These are phyloP conservation scores for Eudorina sp. DNA, from an alignment of 139 green algal species.

Conservation along the genomic window DNA sequence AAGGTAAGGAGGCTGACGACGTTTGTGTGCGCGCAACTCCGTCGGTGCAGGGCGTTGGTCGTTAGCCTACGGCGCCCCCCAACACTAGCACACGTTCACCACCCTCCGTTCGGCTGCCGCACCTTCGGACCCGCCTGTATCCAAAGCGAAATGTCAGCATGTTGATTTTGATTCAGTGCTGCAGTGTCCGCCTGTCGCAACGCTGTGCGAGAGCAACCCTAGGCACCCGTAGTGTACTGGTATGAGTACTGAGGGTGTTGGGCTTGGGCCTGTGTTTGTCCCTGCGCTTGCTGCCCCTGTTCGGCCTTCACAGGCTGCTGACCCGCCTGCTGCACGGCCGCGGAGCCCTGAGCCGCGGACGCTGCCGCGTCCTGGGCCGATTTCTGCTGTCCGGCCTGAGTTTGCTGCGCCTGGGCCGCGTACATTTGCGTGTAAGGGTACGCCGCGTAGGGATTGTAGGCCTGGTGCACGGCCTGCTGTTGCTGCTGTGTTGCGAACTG, in stretches of 20 bases:
- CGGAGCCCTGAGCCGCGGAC: not conserved
- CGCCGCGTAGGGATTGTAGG: constrained; percentile 16
- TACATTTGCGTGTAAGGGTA: constrained; percentile 45
- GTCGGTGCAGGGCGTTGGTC: too few species aligned
- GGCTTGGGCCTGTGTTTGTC: not conserved
- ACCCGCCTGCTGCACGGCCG: constrained; percentile 2
- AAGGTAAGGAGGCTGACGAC: too few species aligned
- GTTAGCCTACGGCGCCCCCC: too few species aligned
- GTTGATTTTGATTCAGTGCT: too few species aligned
- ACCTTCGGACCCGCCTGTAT: too few species aligned
- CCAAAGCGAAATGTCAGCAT: too few species aligned
- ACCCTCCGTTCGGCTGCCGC: too few species aligned
- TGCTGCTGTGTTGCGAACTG: constrained; percentile 18
- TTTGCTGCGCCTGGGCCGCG: constrained; percentile 39
- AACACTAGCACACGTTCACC: too few species aligned
- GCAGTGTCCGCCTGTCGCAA: too few species aligned
- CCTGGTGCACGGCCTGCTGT: constrained; percentile 30
- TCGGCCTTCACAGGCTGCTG: constrained; percentile 12
- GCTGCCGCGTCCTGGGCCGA: not conserved
- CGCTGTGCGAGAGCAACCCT: too few species aligned
- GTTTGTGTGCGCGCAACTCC: too few species aligned
- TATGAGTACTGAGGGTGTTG: constrained; percentile 12
- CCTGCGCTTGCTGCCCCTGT: constrained; percentile 3
- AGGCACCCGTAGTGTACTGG: constrained; percentile 28
- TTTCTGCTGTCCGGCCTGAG: constrained; percentile 16